phyloP scores from a whole-genome alignment of 768 basidiomycete species.

The Amylocystis lapponica region DNA sequence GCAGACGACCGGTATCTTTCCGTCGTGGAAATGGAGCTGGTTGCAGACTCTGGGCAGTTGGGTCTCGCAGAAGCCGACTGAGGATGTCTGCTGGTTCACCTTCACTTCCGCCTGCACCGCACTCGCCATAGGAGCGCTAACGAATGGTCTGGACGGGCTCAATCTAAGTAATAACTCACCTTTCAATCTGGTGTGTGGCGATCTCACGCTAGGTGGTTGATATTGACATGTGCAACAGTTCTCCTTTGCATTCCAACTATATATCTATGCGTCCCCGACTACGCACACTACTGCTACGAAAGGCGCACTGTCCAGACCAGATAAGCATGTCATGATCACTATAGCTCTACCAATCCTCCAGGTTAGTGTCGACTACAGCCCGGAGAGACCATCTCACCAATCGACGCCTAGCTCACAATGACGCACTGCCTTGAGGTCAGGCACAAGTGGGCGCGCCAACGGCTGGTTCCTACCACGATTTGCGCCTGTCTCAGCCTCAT shows the following conservation, averaged over 20 bases:
- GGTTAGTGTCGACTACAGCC: conserved; percentile 31
- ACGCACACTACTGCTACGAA: conserved; percentile 42
- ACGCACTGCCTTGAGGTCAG: conserved; percentile 63
- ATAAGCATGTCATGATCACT: conserved; percentile 67
- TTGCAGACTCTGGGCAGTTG: conserved; percentile 37
- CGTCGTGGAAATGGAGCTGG: conserved; percentile 24
- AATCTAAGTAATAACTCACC: conserved; percentile 48
- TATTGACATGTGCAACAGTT: conserved; percentile 36
- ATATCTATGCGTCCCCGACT: conserved; percentile 65
- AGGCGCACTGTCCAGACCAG: conserved; percentile 55
- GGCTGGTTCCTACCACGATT: conserved; percentile 65
- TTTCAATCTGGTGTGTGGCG: conserved; percentile 59
- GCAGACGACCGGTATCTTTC: conserved; percentile 45
- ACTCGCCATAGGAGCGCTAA: conserved; percentile 59
- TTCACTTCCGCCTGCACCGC: conserved; percentile 64
- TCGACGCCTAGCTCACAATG: conserved; percentile 42
- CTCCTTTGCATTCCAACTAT: conserved; percentile 71
- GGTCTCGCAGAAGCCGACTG: conserved; percentile 47
- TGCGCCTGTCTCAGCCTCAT: conserved; percentile 52
- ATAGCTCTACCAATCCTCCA: conserved; percentile 70
- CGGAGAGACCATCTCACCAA: not conserved
- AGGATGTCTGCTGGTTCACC: conserved; percentile 66
- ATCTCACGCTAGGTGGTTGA: conserved; percentile 1
- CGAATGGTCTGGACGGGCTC: conserved; percentile 62
- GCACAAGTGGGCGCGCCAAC: conserved; percentile 56